Evolutionary conservation across 2,329 filamentous ascomycete genomes (phyloP).

Genomic region (Didymella exigua): DNA sequence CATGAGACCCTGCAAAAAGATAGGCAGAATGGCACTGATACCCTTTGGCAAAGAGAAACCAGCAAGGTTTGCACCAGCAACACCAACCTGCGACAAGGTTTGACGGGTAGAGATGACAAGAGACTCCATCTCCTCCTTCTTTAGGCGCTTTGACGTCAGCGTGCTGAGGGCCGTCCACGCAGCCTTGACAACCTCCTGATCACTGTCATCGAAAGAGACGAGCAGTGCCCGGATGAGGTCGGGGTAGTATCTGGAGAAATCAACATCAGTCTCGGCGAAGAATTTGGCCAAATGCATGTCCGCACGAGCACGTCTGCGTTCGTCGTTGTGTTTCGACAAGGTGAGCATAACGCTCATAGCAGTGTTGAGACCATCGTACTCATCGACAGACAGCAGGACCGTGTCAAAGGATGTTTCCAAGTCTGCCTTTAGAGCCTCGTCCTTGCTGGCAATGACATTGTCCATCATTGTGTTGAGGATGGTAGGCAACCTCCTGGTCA

Average conservation of each 20-base stretch:
- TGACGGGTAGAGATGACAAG: conserved; percentile 86
- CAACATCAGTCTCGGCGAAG: conserved; percentile 78
- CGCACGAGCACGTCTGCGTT: conserved; percentile 78
- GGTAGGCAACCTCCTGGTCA: conserved; percentile 86
- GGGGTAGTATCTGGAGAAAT: conserved; percentile 95
- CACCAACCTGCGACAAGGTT: conserved; percentile 84
- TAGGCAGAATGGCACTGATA: conserved; percentile 93
- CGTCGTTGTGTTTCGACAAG: conserved; percentile 90
- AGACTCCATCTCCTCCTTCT: conserved; percentile 98
- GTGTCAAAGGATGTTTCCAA: conserved; percentile 84
- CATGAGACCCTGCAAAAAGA: conserved; percentile 97
- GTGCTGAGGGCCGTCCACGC: conserved; percentile 86
- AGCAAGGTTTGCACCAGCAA: conserved; percentile 80
- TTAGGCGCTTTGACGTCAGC: conserved; percentile 79
- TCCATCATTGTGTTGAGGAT: conserved; percentile 96
- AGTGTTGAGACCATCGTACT: conserved; percentile 93
- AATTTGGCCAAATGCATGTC: conserved; percentile 83
- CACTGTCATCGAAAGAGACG: conserved; percentile 88
- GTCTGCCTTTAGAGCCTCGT: conserved; percentile 75
- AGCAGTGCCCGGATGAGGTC: conserved; percentile 90
- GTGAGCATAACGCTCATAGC: conserved; percentile 92
- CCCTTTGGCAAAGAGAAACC: conserved; percentile 94
- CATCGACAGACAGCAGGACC: conserved; percentile 89
- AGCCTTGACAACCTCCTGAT: conserved; percentile 82
- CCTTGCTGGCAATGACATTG: conserved; percentile 78